phyloP scores from a whole-genome alignment of 495 filamentous ascomycete species.

The Xylaria longipes region DNA sequence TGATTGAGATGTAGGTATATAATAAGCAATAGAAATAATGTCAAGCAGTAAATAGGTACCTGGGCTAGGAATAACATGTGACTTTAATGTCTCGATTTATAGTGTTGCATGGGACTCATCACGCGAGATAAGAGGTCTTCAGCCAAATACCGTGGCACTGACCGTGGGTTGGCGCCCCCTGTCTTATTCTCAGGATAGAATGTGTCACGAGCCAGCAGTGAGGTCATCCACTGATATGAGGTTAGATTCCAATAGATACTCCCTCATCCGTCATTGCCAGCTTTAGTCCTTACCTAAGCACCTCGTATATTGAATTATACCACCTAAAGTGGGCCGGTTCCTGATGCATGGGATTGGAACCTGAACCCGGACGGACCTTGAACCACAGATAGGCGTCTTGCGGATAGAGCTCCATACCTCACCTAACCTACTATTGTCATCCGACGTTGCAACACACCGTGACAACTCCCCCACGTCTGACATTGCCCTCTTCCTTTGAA shows the following conservation, averaged over 20 bases:
- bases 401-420: slow-evolving; percentile 8
- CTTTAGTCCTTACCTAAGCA: neutral
- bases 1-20: neutral
- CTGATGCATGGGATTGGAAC: neutral
- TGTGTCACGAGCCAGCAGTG: slow-evolving; percentile 14
- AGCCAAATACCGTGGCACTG: neutral
- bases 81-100: neutral
- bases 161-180: neutral
- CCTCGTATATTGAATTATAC: slow-evolving; percentile 15
- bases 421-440: neutral
- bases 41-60: neutral
- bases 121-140: slow-evolving; percentile 8
- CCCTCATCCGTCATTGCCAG: no score
- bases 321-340: neutral
- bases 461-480: slow-evolving; percentile 15
- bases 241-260: no score
- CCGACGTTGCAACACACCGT: slow-evolving; percentile 3
- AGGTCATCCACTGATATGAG: slow-evolving; percentile 13
- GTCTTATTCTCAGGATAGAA: neutral
- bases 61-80: neutral
- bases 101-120: neutral
- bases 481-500: slow-evolving; percentile 13
- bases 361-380: neutral
- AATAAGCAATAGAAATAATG: neutral
- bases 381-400: neutral